Base-by-base conservation (phyloP, 1,139 yeast species). In the Yamadazyma triangularis region DNA sequence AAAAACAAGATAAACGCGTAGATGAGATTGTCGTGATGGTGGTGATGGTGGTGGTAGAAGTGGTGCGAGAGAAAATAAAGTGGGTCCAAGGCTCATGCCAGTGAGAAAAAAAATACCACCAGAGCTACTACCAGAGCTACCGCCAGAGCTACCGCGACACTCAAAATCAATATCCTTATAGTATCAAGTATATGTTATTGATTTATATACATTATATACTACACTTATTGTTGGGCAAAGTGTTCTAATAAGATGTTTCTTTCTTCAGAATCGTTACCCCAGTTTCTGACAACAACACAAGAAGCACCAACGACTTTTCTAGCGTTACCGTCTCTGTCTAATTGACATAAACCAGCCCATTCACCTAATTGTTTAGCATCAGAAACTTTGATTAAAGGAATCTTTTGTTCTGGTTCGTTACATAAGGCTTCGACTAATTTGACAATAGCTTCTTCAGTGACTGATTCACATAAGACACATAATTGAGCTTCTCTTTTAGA, bases 301-400 rank as follows among this genome's bases (percentile, higher is more conserved):
- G 97, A 89, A 72, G 96, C 95, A 76, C 97, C 98, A 69, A 93
- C 98, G 60, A 91, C 97, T 88, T 91, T 91, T 81, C 97, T 88
- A 76, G 97, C 96, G 80, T 89, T 88, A 76, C 98, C 99, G 63
- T 91, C 98, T 78, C 96, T 88, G 94, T 91, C 98, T 62, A 91
- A 83, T 77, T 88, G 91, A 78, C 96, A 93, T 58, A 91, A 81
- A 82, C 99, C 99, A 63, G 97, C 98, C 99, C 98, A 91, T 79
- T 91, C 97, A 80, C 99, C 99, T 66, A 91, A 84, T 78, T 87
- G 87, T 84, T 91, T 91, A 66, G 97, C 96, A 68, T 93, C 98
- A 56, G 97, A 87, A 56, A 91, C 97, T 85, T 91, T 91, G 82
- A 93, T 85, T 71, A 91, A 80, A 60, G 98, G 97, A 57, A 91